Evolutionary conservation across 1,139 yeast genomes (phyloP).

Genomic region (Hemisphaericaspora xylanilytica): DNA sequence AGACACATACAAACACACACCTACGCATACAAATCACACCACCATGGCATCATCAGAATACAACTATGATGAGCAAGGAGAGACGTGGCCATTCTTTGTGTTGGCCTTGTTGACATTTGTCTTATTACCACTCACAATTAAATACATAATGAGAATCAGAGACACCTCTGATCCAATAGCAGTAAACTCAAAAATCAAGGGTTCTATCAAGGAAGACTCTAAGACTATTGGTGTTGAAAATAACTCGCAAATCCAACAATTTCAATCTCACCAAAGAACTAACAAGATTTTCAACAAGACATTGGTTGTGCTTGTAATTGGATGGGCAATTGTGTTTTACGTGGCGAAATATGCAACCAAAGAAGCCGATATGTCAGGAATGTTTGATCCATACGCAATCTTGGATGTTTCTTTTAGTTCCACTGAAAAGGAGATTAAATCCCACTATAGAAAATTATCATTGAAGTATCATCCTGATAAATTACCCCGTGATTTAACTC

Average conservation of each 20-base stretch:
- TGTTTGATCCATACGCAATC: conserved; percentile 89
- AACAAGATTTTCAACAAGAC: conserved; percentile 46
- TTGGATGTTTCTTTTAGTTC: conserved; percentile 73
- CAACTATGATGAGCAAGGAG: conserved; percentile 86
- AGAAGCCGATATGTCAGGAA: conserved; percentile 41
- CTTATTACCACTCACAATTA: conserved; percentile 67
- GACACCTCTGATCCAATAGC: conserved; percentile 21
- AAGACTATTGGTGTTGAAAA: conserved; percentile 41
- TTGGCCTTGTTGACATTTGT: conserved; percentile 64
- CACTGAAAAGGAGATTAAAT: conserved; percentile 70
- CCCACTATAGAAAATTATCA: conserved; percentile 82
- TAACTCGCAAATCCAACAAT: conserved; percentile 38
- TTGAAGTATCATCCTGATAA: conserved; percentile 94
- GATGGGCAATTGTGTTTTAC: conserved; percentile 64
- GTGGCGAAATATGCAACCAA: conserved; percentile 50
- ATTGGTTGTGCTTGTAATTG: conserved; percentile 48
- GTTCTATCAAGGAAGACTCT: conserved; percentile 31
- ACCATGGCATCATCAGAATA: conserved; percentile 45
- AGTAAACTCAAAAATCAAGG: conserved; percentile 26
- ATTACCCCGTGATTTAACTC: conserved; percentile 65
- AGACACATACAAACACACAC: too few species aligned
- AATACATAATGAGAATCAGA: conserved; percentile 34
- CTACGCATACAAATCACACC: too few species aligned
- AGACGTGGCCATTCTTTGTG: conserved; percentile 94
- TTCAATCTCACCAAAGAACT: conserved; percentile 36